Base-by-base conservation (phyloP, 148 eudicot genomes). In the Nepenthes mirabilis region DNA sequence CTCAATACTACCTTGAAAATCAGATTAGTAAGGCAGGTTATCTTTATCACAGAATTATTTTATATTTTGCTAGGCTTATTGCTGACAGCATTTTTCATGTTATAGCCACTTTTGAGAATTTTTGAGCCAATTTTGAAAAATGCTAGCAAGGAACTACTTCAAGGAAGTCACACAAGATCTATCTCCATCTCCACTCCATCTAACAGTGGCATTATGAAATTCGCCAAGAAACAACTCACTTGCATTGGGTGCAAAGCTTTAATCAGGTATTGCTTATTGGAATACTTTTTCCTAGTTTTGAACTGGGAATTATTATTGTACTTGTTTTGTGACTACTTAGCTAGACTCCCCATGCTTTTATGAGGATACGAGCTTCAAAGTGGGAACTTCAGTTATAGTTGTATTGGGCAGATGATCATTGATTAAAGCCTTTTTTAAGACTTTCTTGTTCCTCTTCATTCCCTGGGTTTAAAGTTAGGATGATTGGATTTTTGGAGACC, bases 241-340 rank as follows among this genome's bases (percentile, higher is more conserved):
- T 94, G 99, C 83, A 75, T 94, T 64, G 99, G 99, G 62, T 94
- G 99, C 86, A 94, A 89, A 73, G 83, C 97, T 53, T 54, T 84
- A 52, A 80, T 94, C 69, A 84, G 97, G 99, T 89, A 80, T 6
- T 55, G 56, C 43, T 58, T 51, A 8, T 49, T 0, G 0, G 34
- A 47, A 53, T 11, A 32, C 33, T 47, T 36, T 67, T 37, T 23
- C 23, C 23, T 23, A 23, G 23, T 23, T 23, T 23, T 23, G 23
- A 23, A 23, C 23, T 23, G 23, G 23, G 23, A 23, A 23, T 23
- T 23, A 23, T 23, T 23, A 23, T 23, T 23, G 23, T 23, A 23
- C 23, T 23, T 23, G 23, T 23, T 23, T 23, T 23, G 23, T 23
- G 23, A 23, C 23, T 23, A 23, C 23, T 23, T 23, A 23, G 23